Evolutionary conservation across 2,329 filamentous ascomycete species (phyloP).

Genomic region (Pestalotiopsis sp.): DNA sequence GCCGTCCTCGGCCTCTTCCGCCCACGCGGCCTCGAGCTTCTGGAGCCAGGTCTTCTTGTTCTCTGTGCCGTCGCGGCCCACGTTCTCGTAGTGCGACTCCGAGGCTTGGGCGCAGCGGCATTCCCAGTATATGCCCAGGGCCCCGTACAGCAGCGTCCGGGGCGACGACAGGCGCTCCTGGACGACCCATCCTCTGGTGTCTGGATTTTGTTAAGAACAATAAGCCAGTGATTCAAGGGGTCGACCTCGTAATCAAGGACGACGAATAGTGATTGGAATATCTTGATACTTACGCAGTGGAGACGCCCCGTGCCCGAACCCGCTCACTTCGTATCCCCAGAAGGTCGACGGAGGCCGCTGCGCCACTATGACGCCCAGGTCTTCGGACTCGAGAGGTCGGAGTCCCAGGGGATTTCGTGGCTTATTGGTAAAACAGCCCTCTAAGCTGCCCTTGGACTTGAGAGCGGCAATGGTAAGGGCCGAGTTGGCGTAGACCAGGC

Average conservation of each 20-base stretch:
- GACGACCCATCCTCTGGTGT: constrained; percentile 14
- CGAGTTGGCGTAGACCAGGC: neutral
- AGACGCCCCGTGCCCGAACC: constrained; percentile 1
- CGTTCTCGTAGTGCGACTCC: constrained; percentile 2
- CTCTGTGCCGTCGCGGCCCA: neutral
- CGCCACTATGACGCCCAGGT: constrained; percentile 1
- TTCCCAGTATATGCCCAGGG: constrained; percentile 13
- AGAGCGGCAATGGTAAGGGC: neutral
- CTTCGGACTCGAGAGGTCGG: neutral
- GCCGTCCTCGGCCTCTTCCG: neutral
- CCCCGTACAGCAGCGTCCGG: constrained; percentile 12
- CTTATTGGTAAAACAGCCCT: neutral
- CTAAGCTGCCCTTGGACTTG: neutral
- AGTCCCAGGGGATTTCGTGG: constrained; percentile 7
- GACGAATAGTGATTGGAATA: no score
- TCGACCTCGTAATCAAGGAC: no score
- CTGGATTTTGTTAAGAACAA: no score
- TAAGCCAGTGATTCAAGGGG: no score
- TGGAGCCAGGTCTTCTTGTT: constrained; percentile 16
- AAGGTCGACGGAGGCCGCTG: neutral
- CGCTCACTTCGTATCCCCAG: constrained; percentile 9
- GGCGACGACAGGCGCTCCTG: constrained; percentile 13
- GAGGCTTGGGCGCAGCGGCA: constrained; percentile 13
- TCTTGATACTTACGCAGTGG: neutral
- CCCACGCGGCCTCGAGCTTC: neutral